These are phyloP conservation scores for Auricularia sp. DNA, from an alignment of 768 basidiomycete species.

Conservation along the genomic window DNA sequence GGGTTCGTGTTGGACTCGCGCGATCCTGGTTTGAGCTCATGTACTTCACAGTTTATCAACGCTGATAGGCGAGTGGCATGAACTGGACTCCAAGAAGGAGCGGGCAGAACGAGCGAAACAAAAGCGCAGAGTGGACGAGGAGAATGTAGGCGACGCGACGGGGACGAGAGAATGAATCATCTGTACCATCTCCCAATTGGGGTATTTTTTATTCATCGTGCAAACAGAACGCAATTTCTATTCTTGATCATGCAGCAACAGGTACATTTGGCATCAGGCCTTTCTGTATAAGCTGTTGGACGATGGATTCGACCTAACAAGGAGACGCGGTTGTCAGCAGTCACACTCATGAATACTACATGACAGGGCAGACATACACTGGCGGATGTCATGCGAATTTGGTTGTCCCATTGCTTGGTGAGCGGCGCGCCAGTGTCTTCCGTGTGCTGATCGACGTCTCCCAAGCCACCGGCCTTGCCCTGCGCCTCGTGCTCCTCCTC, in stretches of 20 bases:
- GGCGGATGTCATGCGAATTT: constrained; percentile 80
- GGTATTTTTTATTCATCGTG: background rate
- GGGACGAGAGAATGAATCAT: background rate
- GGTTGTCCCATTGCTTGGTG: constrained; percentile 93
- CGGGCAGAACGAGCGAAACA: constrained; percentile 55
- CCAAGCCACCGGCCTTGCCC: constrained; percentile 88
- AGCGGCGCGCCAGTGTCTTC: constrained; percentile 84
- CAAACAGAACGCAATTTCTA: background rate
- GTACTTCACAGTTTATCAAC: constrained; percentile 50
- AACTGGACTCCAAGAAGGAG: constrained; percentile 90
- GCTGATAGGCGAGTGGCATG: constrained; percentile 95
- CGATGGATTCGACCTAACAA: constrained; percentile 69
- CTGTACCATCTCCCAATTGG: background rate
- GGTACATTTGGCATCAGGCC: constrained; percentile 39
- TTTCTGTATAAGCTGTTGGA: constrained; percentile 70
- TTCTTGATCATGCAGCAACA: background rate
- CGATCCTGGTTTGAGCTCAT: constrained; percentile 1
- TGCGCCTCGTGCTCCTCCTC: constrained; percentile 88
- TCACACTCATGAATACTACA: background rate
- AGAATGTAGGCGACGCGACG: constrained; percentile 1
- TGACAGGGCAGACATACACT: constrained; percentile 44
- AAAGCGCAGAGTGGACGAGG: constrained; percentile 20
- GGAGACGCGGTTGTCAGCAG: background rate
- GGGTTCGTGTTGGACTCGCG: constrained; percentile 47
- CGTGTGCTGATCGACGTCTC: constrained; percentile 74